These are phyloP conservation scores for Catunica adiposa DNA, from an alignment of 2,329 filamentous ascomycete species.

Conservation along the genomic window DNA sequence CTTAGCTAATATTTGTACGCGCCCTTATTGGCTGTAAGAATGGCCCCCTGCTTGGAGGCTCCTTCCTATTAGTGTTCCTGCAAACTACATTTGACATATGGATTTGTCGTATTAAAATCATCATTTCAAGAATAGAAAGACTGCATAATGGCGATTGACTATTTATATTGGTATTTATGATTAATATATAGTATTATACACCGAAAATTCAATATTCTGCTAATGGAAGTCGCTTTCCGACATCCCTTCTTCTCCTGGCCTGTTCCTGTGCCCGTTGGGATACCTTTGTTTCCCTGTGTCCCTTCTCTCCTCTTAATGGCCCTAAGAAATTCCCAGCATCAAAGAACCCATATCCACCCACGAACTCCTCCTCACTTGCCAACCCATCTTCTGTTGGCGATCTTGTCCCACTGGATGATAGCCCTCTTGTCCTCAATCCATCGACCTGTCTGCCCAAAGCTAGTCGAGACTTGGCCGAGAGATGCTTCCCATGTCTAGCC, in stretches of 20 bases:
- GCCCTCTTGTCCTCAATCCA: conserved; percentile 29
- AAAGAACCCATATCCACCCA: conserved; percentile 90
- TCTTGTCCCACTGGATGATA: conserved; percentile 31
- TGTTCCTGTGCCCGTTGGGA: conserved; percentile 44
- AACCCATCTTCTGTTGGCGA: conserved; percentile 51
- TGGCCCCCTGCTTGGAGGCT: neutral
- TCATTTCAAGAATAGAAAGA: too few species aligned
- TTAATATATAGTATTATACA: too few species aligned
- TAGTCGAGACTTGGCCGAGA: conserved; percentile 43
- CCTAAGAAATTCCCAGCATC: conserved; percentile 89
- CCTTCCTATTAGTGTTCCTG: neutral
- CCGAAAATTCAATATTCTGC: conserved; percentile 41
- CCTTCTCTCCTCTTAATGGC: conserved; percentile 47
- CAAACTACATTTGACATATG: too few species aligned
- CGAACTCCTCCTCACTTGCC: conserved; percentile 66
- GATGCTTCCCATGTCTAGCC: neutral
- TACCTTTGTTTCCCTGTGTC: conserved; percentile 35
- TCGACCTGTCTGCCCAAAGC: conserved; percentile 34
- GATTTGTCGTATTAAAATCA: too few species aligned
- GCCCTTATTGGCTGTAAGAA: conserved; percentile 7
- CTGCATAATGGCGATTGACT: too few species aligned
- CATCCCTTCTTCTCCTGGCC: conserved; percentile 42
- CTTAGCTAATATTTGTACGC: neutral
- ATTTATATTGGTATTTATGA: too few species aligned
- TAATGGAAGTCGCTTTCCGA: conserved; percentile 58